phyloP scores from a whole-genome alignment of 768 basidiomycete species.

The Boletus coccyginus region DNA sequence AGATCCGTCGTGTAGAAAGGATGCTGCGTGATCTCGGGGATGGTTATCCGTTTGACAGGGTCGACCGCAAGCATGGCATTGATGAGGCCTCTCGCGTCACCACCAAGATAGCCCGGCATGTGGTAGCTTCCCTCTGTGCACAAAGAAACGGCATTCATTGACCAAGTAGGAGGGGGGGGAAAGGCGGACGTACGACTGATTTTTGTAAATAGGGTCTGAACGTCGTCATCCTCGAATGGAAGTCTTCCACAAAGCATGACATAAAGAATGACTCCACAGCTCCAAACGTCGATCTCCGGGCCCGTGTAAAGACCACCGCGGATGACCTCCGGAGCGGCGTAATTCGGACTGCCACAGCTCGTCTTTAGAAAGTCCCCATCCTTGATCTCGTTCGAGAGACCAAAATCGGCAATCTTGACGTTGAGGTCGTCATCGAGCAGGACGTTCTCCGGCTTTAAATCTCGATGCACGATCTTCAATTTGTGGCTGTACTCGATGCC shows the following conservation, averaged over 20 bases:
- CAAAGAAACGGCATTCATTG: not conserved
- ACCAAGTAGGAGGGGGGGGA: not conserved
- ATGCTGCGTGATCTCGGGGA: slow-evolving; percentile 86
- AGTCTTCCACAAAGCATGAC: slow-evolving; percentile 95
- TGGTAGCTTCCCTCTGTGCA: slow-evolving; percentile 81
- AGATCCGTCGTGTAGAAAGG: slow-evolving; percentile 89
- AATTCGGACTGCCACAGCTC: slow-evolving; percentile 97
- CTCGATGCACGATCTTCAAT: slow-evolving; percentile 96
- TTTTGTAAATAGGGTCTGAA: slow-evolving; percentile 89
- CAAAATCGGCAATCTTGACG: slow-evolving; percentile 99
- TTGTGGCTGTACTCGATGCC: slow-evolving; percentile 97
- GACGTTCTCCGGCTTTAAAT: slow-evolving; percentile 97
- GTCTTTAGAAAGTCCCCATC: slow-evolving; percentile 97
- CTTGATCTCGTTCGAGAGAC: slow-evolving; percentile 91
- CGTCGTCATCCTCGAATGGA: slow-evolving; percentile 97
- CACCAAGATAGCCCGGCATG: slow-evolving; percentile 76
- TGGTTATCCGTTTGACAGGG: slow-evolving; percentile 91
- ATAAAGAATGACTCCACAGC: slow-evolving; percentile 97
- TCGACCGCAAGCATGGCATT: slow-evolving; percentile 90
- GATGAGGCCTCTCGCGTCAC: slow-evolving; percentile 78
- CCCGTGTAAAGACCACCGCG: slow-evolving; percentile 93
- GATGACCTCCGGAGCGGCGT: slow-evolving; percentile 98
- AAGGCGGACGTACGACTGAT: slow-evolving; percentile 67
- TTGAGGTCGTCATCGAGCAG: slow-evolving; percentile 81
- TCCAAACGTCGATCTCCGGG: slow-evolving; percentile 99